These are phyloP conservation scores for Petunia hybrid DNA, from an alignment of 305 asterid species.

Conservation along the genomic window DNA sequence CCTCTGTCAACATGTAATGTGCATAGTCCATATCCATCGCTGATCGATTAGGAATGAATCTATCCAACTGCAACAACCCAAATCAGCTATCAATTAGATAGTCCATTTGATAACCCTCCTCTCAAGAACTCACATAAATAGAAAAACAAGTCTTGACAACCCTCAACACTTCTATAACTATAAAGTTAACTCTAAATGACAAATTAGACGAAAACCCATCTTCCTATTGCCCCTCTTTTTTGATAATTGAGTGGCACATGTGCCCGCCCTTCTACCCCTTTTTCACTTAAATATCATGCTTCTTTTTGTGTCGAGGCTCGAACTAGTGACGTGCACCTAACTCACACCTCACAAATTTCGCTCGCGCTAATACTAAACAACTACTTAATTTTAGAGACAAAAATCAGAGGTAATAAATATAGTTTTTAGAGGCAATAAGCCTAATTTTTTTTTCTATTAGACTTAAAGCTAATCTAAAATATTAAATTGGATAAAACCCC, in stretches of 20 bases:
- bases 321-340: too few species aligned
- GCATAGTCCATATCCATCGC: constrained; percentile 93
- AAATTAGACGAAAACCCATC: not conserved
- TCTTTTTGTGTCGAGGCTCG: too few species aligned
- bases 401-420: too few species aligned
- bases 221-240: not conserved
- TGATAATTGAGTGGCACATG: too few species aligned
- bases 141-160: not conserved
- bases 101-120: not conserved
- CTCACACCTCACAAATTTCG: too few species aligned
- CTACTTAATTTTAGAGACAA: too few species aligned
- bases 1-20: constrained; percentile 84
- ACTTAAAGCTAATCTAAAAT: not conserved
- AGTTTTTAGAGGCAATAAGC: too few species aligned
- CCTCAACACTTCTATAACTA: not conserved
- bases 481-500: not conserved
- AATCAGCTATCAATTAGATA: not conserved
- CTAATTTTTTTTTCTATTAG: too few species aligned
- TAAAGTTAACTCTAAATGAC: not conserved
- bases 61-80: constrained; percentile 63
- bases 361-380: too few species aligned
- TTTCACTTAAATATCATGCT: too few species aligned
- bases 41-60: constrained; percentile 92
- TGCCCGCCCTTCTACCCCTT: too few species aligned
- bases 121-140: not conserved